Conservation (phyloP, 352 stramenopile genomes). For the Pythium aphanidermatum region DNA sequence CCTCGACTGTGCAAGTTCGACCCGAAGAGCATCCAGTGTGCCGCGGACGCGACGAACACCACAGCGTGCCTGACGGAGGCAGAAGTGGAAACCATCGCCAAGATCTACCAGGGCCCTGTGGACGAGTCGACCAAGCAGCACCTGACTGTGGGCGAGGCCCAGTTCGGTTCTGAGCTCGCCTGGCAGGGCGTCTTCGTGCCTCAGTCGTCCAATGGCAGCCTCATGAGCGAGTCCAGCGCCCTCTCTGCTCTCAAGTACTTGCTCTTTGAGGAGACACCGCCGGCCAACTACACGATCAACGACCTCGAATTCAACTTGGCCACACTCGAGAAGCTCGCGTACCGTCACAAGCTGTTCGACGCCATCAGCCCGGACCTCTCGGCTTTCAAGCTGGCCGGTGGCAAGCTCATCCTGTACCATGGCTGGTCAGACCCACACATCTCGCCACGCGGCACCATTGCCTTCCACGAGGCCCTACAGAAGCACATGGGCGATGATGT, state of each 20-base stretch:
- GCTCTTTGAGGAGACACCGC: slow-evolving; percentile 29
- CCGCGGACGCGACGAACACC: slow-evolving; percentile 21
- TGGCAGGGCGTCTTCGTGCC: slow-evolving; percentile 37
- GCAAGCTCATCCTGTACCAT: slow-evolving; percentile 44
- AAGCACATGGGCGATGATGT: slow-evolving; percentile 23
- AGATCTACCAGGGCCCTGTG: slow-evolving; percentile 35
- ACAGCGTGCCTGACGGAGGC: slow-evolving; percentile 27
- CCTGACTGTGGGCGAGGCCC: slow-evolving; percentile 34
- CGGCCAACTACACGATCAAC: slow-evolving; percentile 32
- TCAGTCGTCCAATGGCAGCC: slow-evolving; percentile 15
- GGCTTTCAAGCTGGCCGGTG: slow-evolving; percentile 25
- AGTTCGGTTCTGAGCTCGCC: slow-evolving; percentile 35
- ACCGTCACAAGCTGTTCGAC: slow-evolving; percentile 29
- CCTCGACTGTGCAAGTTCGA: slow-evolving; percentile 31
- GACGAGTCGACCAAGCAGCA: slow-evolving; percentile 21
- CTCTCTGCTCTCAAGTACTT: slow-evolving; percentile 35
- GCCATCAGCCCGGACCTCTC: slow-evolving; percentile 33
- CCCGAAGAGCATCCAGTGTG: slow-evolving; percentile 24
- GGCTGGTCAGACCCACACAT: slow-evolving; percentile 44
- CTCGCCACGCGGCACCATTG: slow-evolving; percentile 37
- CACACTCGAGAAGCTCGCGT: slow-evolving; percentile 28
- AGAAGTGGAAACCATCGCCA: slow-evolving; percentile 24
- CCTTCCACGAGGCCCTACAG: slow-evolving; percentile 33
- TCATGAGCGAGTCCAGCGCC: slow-evolving; percentile 27
- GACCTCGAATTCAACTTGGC: slow-evolving; percentile 32